Evolutionary conservation across 2,329 filamentous ascomycete genomes (phyloP).

Genomic region (Sclerotinia minor): DNA sequence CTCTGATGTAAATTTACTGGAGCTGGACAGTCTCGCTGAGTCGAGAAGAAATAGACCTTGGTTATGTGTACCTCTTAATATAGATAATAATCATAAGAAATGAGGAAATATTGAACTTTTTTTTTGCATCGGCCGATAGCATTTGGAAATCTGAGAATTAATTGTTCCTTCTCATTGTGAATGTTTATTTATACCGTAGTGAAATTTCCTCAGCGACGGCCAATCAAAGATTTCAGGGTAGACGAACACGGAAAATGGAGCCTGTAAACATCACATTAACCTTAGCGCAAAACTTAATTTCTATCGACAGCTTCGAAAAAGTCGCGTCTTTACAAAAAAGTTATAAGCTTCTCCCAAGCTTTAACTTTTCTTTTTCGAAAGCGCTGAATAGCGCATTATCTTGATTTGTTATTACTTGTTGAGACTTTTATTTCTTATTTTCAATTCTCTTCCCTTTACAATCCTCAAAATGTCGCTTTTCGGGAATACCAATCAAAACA

Average conservation of each 20-base stretch:
- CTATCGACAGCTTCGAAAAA: slow-evolving; percentile 25
- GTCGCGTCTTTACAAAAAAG: slow-evolving; percentile 21
- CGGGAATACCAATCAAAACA: slow-evolving; percentile 18
- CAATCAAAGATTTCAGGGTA: slow-evolving; percentile 12
- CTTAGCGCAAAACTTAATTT: slow-evolving; percentile 24
- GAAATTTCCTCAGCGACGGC: not conserved
- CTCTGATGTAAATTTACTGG: not conserved
- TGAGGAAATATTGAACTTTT: not conserved
- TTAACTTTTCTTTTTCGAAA: not conserved
- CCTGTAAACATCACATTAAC: slow-evolving; percentile 16
- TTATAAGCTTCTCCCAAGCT: slow-evolving; percentile 20
- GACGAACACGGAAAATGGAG: not conserved
- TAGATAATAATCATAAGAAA: not conserved
- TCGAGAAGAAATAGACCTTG: not conserved
- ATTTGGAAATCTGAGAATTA: no score
- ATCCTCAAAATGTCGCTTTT: slow-evolving; percentile 20
- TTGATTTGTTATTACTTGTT: not conserved
- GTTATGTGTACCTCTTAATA: no score
- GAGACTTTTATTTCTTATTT: not conserved
- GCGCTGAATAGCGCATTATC: not conserved
- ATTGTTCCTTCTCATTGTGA: not conserved
- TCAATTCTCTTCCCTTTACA: not conserved
- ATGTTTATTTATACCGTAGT: not conserved
- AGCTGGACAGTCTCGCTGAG: not conserved
- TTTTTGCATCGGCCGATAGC: not conserved